phyloP scores from a whole-genome alignment of 768 basidiomycete species.

The Russula abietina region DNA sequence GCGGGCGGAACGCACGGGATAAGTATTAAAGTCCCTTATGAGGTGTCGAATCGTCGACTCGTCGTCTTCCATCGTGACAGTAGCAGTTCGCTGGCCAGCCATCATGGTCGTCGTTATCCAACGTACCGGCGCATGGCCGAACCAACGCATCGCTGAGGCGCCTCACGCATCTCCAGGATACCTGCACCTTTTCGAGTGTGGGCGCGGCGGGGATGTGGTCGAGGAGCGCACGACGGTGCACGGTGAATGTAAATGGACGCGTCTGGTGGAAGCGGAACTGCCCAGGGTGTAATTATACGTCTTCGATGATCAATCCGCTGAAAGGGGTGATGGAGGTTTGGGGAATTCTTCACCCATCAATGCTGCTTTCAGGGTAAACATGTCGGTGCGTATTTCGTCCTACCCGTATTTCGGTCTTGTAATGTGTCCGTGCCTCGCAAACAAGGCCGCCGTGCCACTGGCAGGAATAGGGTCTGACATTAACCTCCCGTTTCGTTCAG shows the following conservation, averaged over 20 bases:
- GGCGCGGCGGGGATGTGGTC: slow-evolving; percentile 1
- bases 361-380: not conserved
- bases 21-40: too few relatives aligned
- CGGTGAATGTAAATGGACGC: slow-evolving; percentile 26
- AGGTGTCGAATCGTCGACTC: too few relatives aligned
- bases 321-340: too few relatives aligned
- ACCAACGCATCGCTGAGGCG: too few relatives aligned
- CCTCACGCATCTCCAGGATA: too few relatives aligned
- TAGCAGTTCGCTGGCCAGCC: too few relatives aligned
- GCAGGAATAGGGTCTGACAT: not conserved
- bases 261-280: slow-evolving; percentile 9
- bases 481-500: not conserved
- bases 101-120: too few relatives aligned
- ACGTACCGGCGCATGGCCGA: too few relatives aligned
- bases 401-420: not conserved
- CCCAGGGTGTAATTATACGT: not conserved
- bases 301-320: too few relatives aligned
- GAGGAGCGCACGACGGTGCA: slow-evolving; percentile 27
- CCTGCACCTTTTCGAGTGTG: too few relatives aligned
- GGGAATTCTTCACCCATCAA: not conserved
- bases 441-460: not conserved
- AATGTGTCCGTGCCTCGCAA: not conserved
- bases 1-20: too few relatives aligned
- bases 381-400: not conserved
- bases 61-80: too few relatives aligned